phyloP scores from a whole-genome alignment of 108 stramenopile species.

The Skeletonema menzelii region DNA sequence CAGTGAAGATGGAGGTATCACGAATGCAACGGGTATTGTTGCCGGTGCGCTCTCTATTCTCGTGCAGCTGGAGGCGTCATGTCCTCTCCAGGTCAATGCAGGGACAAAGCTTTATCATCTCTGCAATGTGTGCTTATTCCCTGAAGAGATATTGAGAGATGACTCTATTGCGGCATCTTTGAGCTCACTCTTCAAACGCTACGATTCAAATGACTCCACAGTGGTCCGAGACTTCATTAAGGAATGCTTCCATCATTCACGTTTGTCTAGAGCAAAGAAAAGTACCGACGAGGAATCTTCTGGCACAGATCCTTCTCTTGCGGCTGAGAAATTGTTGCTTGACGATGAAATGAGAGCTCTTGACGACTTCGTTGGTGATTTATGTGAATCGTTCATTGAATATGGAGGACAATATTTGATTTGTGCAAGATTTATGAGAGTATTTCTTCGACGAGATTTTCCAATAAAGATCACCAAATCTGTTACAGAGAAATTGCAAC shows the following conservation, averaged over 20 bases:
- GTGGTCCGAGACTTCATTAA: conserved; percentile 37
- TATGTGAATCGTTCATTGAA: conserved; percentile 70
- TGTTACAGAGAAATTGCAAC: conserved; percentile 50
- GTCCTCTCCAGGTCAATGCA: conserved; percentile 25
- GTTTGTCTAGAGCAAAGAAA: conserved; percentile 15
- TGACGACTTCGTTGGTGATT: conserved; percentile 73
- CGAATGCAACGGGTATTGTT: conserved; percentile 46
- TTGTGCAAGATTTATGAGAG: conserved; percentile 65
- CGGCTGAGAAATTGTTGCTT: background rate
- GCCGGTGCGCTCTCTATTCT: conserved; percentile 46
- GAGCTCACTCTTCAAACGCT: conserved; percentile 14
- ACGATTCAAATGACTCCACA: background rate
- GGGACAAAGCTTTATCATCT: conserved; percentile 83
- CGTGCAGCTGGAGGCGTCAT: conserved; percentile 52
- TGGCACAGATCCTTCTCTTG: conserved; percentile 24
- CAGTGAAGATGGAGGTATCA: conserved; percentile 24
- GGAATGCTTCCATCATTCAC: conserved; percentile 54
- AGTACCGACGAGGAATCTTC: conserved; percentile 19
- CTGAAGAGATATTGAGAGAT: conserved; percentile 59
- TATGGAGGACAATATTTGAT: conserved; percentile 80
- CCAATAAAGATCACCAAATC: conserved; percentile 56
- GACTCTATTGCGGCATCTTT: conserved; percentile 20
- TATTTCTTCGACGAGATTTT: conserved; percentile 67
- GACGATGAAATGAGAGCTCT: conserved; percentile 55
- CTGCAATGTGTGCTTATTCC: conserved; percentile 71